Conservation (phyloP, 257 asterid species). For the Handroanthus guayacan region DNA sequence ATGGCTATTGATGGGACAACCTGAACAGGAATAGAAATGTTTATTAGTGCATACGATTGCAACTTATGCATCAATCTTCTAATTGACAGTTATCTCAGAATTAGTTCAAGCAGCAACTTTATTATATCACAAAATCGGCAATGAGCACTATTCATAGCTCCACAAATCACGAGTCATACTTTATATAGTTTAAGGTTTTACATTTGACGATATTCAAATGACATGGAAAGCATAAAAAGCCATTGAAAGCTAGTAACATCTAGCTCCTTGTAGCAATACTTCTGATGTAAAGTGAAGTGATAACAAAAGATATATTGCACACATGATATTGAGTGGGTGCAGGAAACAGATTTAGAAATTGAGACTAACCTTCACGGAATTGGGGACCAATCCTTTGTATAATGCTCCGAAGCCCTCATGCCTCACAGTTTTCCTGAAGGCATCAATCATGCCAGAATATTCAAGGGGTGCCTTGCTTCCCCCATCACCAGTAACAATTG, state of each 20-base stretch:
- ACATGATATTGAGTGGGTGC: background rate
- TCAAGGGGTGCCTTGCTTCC: slow-evolving; percentile 68
- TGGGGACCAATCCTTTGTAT: slow-evolving; percentile 97
- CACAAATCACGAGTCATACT: background rate
- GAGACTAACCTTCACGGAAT: slow-evolving; percentile 90
- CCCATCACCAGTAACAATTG: slow-evolving; percentile 85
- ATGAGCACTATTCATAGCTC: background rate
- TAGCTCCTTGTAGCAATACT: background rate
- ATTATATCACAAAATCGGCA: background rate
- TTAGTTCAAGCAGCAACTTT: background rate
- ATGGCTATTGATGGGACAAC: slow-evolving; percentile 94
- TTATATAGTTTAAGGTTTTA: background rate
- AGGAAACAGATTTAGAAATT: background rate
- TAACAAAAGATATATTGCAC: background rate
- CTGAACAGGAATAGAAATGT: slow-evolving; percentile 46
- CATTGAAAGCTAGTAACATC: background rate
- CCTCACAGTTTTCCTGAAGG: slow-evolving; percentile 92
- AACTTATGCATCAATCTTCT: background rate
- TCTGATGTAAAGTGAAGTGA: background rate
- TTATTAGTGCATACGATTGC: slow-evolving; percentile 5
- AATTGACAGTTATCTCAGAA: background rate
- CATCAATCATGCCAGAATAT: slow-evolving; percentile 92
- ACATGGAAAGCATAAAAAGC: background rate
- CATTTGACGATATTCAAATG: background rate
- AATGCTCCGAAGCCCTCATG: slow-evolving; percentile 89